Base-by-base conservation (phyloP, 768 basidiomycete genomes). In the Suillus cothurnatus region DNA sequence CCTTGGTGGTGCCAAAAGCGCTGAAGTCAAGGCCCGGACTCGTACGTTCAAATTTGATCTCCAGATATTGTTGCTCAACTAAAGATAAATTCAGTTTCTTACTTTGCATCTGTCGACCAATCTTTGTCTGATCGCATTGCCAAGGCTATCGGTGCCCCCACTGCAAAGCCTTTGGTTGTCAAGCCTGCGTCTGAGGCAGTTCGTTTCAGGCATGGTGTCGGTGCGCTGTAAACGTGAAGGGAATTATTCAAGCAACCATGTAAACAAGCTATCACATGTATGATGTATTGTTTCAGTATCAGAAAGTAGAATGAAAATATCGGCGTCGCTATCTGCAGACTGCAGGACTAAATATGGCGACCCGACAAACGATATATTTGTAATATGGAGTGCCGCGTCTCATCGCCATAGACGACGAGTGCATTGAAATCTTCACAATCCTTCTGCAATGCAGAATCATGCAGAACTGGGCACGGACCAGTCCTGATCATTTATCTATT, bases 21-120 rank as follows among this genome's bases (percentile, higher is more conserved):
- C 78, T 2, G 82, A 79, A 59, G 82, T 93, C 75, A 88, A 85
- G 76, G 81, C 81, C 21, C 83, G 86, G 71, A 87, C 91, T 75
- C 81, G 92, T 93, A 78, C 62, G 90, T 84, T 19, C 26, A 34
- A 28, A 49, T 55, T n/a, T 53, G 31, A 61, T 50, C 38, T 26
- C 19, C 45, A 47, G 38, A 26, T 4, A 26, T 34, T 5, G 12
- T 43, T 19, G 28, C 14, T 62, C 50, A 47, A 23, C 63, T 62
- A 67, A 53, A 66, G 38, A 11, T 23, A 57, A 36, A 19, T 61
- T 41, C 61, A 92, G 91, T 93, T 45, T 85, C 89, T 34, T 89
- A 91, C 66, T 95, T 90, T 85, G 88, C 92, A 49, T 87, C 86
- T 60, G 88, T 97, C 64, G 85, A 91, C 74, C 90, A 92, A 72